These are phyloP conservation scores for Aspergillus transmontanensis DNA, from an alignment of 2,329 filamentous ascomycete genomes.

Conservation along the genomic window DNA sequence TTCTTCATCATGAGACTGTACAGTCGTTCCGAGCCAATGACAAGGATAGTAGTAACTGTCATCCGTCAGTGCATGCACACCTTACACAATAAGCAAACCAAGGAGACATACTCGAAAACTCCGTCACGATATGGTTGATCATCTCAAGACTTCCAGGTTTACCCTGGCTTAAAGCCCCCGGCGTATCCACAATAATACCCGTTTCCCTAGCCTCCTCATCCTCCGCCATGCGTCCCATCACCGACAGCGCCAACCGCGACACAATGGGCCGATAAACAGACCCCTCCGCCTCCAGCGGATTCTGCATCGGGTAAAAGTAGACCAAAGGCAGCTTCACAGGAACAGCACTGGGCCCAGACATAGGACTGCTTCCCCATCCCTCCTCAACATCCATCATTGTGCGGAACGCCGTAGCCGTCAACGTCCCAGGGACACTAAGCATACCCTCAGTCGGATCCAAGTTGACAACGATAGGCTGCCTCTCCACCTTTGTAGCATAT, in stretches of 20 bases:
- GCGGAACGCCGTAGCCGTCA: constrained; percentile 84
- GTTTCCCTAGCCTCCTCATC: constrained; percentile 70
- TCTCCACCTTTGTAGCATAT: constrained; percentile 74
- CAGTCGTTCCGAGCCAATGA: constrained; percentile 77
- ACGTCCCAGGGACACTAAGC: constrained; percentile 74
- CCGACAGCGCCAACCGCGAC: constrained; percentile 75
- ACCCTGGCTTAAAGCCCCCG: constrained; percentile 67
- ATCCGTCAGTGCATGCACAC: constrained; percentile 19
- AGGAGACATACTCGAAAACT: constrained; percentile 60
- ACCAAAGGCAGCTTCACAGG: constrained; percentile 91
- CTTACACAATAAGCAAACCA: background rate
- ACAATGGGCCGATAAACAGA: constrained; percentile 73
- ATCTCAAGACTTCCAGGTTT: constrained; percentile 70
- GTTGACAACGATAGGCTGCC: constrained; percentile 81
- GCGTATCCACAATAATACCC: constrained; percentile 85
- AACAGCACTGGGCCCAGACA: constrained; percentile 82
- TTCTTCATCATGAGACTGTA: constrained; percentile 73
- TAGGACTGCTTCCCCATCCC: constrained; percentile 87
- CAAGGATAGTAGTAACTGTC: constrained; percentile 74
- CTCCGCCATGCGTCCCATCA: constrained; percentile 74
- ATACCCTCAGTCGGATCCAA: constrained; percentile 80
- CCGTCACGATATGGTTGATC: constrained; percentile 75
- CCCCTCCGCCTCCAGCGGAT: constrained; percentile 68
- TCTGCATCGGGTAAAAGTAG: constrained; percentile 79
- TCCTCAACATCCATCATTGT: constrained; percentile 86